These are phyloP conservation scores for Periconia macrospinosa DNA, from an alignment of 2,329 filamentous ascomycete species.

Conservation along the genomic window DNA sequence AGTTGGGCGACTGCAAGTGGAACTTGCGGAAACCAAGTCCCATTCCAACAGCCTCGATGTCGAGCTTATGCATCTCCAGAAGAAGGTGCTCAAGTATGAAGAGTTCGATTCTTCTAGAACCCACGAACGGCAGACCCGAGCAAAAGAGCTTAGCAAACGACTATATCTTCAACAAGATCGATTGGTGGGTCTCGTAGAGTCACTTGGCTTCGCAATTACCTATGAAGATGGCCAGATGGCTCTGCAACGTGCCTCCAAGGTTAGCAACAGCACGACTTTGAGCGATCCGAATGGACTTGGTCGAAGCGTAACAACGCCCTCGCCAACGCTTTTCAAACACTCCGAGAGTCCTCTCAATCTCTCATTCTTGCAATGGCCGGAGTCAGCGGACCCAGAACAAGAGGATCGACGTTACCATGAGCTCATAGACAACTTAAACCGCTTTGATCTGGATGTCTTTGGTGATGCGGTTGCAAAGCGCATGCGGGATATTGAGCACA, in stretches of 20 bases:
- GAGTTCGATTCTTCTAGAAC: slow-evolving; percentile 56
- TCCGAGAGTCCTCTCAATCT: slow-evolving; percentile 67
- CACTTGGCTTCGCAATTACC: slow-evolving; percentile 80
- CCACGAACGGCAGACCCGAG: slow-evolving; percentile 69
- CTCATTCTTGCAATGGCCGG: slow-evolving; percentile 80
- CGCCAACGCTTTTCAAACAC: slow-evolving; percentile 57
- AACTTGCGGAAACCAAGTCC: slow-evolving; percentile 75
- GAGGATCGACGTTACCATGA: slow-evolving; percentile 75
- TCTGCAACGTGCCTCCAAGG: slow-evolving; percentile 70
- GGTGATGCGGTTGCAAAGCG: slow-evolving; percentile 84
- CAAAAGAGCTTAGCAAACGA: slow-evolving; percentile 81
- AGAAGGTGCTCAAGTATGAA: slow-evolving; percentile 61
- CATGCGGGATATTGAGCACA: slow-evolving; percentile 89
- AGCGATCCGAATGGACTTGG: slow-evolving; percentile 44
- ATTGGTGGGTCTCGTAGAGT: slow-evolving; percentile 79
- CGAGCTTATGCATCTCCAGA: slow-evolving; percentile 69
- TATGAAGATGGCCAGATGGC: slow-evolving; percentile 72
- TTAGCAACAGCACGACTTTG: slow-evolving; percentile 52
- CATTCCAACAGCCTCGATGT: slow-evolving; percentile 75
- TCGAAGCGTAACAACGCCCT: slow-evolving; percentile 60
- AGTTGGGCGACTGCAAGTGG: slow-evolving; percentile 66
- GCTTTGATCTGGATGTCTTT: slow-evolving; percentile 83
- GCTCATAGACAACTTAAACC: slow-evolving; percentile 72
- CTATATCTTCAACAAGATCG: slow-evolving; percentile 84
- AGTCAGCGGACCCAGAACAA: slow-evolving; percentile 63